Base-by-base conservation (phyloP, 2,329 filamentous ascomycete species). In the Elsinoe perseae region DNA sequence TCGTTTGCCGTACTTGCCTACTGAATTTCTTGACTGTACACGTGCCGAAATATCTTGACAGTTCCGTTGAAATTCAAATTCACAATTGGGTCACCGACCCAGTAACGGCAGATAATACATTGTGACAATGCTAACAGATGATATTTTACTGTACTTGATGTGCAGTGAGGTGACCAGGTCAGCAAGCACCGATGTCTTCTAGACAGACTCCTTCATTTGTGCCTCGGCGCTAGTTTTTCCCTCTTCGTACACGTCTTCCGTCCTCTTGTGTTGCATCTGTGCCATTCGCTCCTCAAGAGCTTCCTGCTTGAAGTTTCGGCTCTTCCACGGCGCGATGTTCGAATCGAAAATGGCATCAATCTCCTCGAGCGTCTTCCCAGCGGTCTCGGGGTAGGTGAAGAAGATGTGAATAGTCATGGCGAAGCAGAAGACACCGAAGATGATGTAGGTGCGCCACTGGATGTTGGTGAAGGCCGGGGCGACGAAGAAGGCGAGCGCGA, bases 381-480 rank as follows among this genome's bases (percentile, higher is more conserved):
- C 67, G 10, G 69, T 72, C 34, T 63, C 62, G 1, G 63, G 70
- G 57, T 71, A 75, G 1, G 68, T 74, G 56, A 77, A 67, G 59
- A 67, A 77, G 56, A 73, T 72, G 44, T 76, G 73, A 6, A 73
- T 59, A 0, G 73, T 71, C n/a, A 68, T 74, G 6, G 63, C 68
- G 25, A 76, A 60, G 56, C 74, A 77, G 40, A 78, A 64, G 3
- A 68, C 63, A 1, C 75, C 74, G 55, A 77, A 78, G n/a, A 77
- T 57, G 30, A 77, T 72, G 62, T 77, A 79, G 1, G 79, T 70
- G 61, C 77, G 77, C 71, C 76, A 83, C 12, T 72, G 73, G 64
- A 84, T 84, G 64, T 80, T 81, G 50, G 73, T 69, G 66, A 84
- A 81, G 0, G 75, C 79, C 0, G 80, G 77, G 1, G 80, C 80